Percentiles rank a stretch among this genome's conserved stretches.
These are phyloP conservation scores for Aspergillus sojae DNA, from an alignment of 2,329 filamentous ascomycete genomes.

Conservation along the genomic window DNA sequence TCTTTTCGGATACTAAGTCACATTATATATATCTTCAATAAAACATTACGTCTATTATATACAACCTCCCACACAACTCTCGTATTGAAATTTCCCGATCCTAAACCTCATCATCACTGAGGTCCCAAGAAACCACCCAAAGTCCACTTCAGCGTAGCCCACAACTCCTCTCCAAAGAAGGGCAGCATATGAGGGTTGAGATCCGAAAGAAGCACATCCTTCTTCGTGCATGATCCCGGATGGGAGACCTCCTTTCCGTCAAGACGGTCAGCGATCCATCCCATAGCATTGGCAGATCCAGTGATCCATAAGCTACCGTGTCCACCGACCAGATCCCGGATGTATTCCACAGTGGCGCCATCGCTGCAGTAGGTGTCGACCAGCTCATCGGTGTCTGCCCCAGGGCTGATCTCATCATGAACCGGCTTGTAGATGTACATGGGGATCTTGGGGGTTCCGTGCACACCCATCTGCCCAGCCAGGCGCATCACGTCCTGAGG, in stretches of 20 bases:
- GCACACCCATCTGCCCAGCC: conserved; percentile 17
- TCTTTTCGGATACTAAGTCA: no score
- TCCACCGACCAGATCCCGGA: background rate
- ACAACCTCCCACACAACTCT: background rate
- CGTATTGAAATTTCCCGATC: fast-evolving
- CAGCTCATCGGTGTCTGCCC: conserved; percentile 29
- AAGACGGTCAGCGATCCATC: background rate
- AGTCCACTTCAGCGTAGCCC: background rate
- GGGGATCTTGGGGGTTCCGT: conserved; percentile 4
- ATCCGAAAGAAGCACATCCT: background rate
- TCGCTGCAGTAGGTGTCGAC: conserved; percentile 15
- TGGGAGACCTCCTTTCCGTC: background rate
- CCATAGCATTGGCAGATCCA: background rate
- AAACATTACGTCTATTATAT: background rate
- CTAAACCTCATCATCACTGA: background rate
- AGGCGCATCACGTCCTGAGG: conserved; percentile 14
- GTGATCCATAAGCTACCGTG: background rate
- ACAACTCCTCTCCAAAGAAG: background rate
- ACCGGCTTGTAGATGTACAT: conserved; percentile 34
- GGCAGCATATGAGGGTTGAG: background rate
- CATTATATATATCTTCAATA: no score
- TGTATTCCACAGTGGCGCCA: conserved; percentile 20
- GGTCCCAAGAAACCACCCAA: background rate
- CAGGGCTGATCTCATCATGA: conserved; percentile 31
- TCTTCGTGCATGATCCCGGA: background rate